Evolutionary conservation across 2,329 filamentous ascomycete genomes (phyloP), one percentile per base, ranked within the genome.

Genomic region (Neopestalotiopsis rosae): DNA sequence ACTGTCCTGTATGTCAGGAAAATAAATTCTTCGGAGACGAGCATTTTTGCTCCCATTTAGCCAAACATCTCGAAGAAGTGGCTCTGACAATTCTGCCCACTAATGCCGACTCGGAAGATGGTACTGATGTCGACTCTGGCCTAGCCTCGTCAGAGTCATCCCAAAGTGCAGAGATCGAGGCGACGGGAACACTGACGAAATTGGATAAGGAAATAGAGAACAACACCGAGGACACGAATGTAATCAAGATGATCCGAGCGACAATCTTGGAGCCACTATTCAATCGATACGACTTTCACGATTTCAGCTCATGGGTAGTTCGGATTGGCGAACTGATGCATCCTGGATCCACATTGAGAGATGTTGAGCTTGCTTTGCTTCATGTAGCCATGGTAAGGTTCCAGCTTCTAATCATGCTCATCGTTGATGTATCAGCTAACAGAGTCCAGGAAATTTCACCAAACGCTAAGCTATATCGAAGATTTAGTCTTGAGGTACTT

Each of bases 91-190:
- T 65, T 14, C 62, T 69, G 7, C 65, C 68, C 28, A 69, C 65
- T 7, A 67, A 64, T 42, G 57, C 61, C 4, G 68, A 69, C 24
- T 69, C 68, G 30, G 68, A 69, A 14, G 68, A 67, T n/a, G 68
- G 65, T 20, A 67, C 58, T 7, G 68, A 69, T n/a, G 59, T 42
- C 5, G 67, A 69, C 42, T 69, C 67, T n/a, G 63, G 63, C 14
- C 20, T 66, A 9, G 52, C 63, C 12, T 69, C 67, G 5, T 56
- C 67, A 20, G 67, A 65, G 4, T 20, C 17, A n/a, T 52, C 45
- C 3, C 14, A 52, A 9, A 4, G 5, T 1, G 7, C n/a, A 7
- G 45, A 24, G 7, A 52, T 7, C n/a, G 17, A 24, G n/a, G 45
- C 6, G 1, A 24, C n/a, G 42, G 42, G n/a, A n/a, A 1, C 14